A percentile compares a stretch with the other conserved stretches of the same genome.
Conservation (phyloP, 305 asterid genomes). For the Lippia alba region DNA sequence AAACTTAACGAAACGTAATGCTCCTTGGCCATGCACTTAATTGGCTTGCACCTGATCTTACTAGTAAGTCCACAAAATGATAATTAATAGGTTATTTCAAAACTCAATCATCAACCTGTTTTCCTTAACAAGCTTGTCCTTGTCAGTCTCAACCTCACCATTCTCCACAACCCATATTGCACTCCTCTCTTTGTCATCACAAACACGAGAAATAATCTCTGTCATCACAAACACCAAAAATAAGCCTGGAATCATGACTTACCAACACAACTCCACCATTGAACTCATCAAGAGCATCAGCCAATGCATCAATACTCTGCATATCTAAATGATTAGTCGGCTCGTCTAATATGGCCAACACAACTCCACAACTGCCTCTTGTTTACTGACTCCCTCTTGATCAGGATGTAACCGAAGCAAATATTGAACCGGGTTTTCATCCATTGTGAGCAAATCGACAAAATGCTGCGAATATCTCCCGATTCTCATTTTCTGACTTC, state of each 20-base stretch:
- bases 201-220: conserved; percentile 22
- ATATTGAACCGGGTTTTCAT: conserved; percentile 87
- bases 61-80: too few relatives aligned
- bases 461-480: conserved; percentile 82
- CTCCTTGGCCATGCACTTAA: too few relatives aligned
- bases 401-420: conserved; percentile 87
- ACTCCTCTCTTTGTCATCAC: conserved; percentile 84
- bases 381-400: conserved; percentile 89
- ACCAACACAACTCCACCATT: conserved; percentile 87
- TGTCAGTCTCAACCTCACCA: conserved; percentile 69
- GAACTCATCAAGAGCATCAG: conserved; percentile 87
- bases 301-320: conserved; percentile 89
- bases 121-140: conserved; percentile 81
- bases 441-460: conserved; percentile 80
- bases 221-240: conserved; percentile 77
- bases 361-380: conserved; percentile 95
- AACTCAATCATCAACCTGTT: conserved; percentile 67
- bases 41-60: too few relatives aligned
- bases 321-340: conserved; percentile 87
- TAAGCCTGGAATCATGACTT: conserved; percentile 91
- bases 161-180: conserved; percentile 86
- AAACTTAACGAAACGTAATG: too few relatives aligned
- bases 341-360: conserved; percentile 83
- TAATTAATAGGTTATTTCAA: neutral
- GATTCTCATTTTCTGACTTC: conserved; percentile 67